Evolutionary conservation across 352 stramenopile genomes (phyloP).

Genomic region (Globisporangium nodosum): DNA sequence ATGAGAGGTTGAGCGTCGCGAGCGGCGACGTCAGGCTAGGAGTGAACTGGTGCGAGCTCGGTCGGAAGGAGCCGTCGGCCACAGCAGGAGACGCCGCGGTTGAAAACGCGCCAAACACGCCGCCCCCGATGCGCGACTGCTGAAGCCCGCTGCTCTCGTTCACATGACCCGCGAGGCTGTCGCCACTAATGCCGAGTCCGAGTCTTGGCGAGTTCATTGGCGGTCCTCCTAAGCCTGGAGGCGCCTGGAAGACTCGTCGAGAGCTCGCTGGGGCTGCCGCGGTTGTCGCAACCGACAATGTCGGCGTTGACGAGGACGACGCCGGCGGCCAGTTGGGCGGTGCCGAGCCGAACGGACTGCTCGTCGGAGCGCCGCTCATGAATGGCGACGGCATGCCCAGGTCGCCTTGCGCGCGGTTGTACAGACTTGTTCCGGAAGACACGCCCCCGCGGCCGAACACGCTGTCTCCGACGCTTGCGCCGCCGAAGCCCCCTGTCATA

Average conservation of each 20-base stretch:
- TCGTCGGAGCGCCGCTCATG: conserved; percentile 3
- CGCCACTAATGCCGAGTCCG: conserved; percentile 2
- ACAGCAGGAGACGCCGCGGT: conserved; percentile 1
- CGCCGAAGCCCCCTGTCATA: neutral
- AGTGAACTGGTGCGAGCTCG: conserved; percentile 17
- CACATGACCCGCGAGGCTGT: neutral
- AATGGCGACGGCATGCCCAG: conserved; percentile 9
- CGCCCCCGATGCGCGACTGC: conserved; percentile 2
- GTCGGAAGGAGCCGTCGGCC: conserved; percentile 13
- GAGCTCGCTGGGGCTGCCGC: conserved; percentile 16
- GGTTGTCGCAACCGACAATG: conserved; percentile 10
- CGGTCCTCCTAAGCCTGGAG: conserved; percentile 36
- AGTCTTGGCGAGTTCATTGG: conserved; percentile 3
- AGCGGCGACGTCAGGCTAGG: conserved; percentile 22
- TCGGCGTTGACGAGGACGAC: conserved; percentile 3
- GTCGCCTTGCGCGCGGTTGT: neutral
- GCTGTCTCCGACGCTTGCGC: conserved; percentile 5
- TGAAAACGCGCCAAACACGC: conserved; percentile 3
- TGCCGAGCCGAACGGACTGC: neutral
- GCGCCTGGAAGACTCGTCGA: conserved; percentile 36
- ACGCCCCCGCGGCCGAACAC: conserved; percentile 21
- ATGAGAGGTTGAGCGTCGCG: conserved; percentile 20
- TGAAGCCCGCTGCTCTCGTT: neutral
- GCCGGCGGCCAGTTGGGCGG: conserved; percentile 16
- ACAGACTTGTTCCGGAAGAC: conserved; percentile 2